phyloP scores from a whole-genome alignment of 805 yeast species.

The Yarrowia yakushimensis region DNA sequence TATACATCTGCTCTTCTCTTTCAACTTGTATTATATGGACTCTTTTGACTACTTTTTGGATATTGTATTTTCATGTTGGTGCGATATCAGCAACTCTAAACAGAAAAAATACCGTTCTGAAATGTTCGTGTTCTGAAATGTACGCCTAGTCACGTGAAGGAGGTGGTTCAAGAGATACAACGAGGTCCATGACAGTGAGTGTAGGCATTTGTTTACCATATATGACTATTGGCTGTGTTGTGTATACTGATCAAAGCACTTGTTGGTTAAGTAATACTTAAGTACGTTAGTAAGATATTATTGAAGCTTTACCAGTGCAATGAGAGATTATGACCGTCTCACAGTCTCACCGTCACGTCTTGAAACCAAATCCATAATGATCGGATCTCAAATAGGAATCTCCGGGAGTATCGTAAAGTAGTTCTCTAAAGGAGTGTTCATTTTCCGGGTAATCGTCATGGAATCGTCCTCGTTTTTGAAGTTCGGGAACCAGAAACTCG shows the following conservation, averaged over 20 bases:
- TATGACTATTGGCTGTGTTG: too few relatives aligned
- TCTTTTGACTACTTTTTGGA: too few relatives aligned
- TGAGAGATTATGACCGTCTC: too few relatives aligned
- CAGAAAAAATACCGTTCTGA: not conserved
- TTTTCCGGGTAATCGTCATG: constrained; percentile 27
- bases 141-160: not conserved
- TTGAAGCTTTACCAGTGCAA: not conserved
- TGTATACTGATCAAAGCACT: too few relatives aligned
- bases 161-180: not conserved
- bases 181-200: too few relatives aligned
- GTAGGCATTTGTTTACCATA: too few relatives aligned
- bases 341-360: not conserved
- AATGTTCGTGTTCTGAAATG: not conserved
- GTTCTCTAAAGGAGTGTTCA: not conserved
- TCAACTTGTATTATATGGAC: not conserved
- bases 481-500: constrained; percentile 40
- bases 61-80: constrained; percentile 5
- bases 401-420: not conserved
- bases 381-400: not conserved
- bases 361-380: not conserved
- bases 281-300: too few relatives aligned
- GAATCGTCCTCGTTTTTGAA: constrained; percentile 39
- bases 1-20: too few relatives aligned
- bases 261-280: too few relatives aligned
- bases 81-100: not conserved